Evolutionary conservation across 2,329 filamentous ascomycete genomes (phyloP), one percentile per base, ranked within the genome.

Genomic region (Acrocalymma vagum): DNA sequence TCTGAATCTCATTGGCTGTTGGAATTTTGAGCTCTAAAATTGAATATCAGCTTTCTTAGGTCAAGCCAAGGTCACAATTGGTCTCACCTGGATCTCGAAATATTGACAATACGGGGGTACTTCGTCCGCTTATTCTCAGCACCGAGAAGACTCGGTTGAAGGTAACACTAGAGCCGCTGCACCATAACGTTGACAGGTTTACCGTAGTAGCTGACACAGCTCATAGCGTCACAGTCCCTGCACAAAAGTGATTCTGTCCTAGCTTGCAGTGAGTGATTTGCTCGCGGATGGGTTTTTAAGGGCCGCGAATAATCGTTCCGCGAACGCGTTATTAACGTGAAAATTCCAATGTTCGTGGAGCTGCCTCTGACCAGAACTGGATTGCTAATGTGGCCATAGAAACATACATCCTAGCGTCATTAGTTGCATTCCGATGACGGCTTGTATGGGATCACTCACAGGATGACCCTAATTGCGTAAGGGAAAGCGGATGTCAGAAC

Each of bases 301-400:
- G 4, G 10, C 29, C 17, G 15, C n/a, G 15, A 45, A 10, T 5
- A 38, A 13, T 17, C 31, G 41, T 1, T 35, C 14, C 11, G 46
- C 42, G 26, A 55, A 55, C 3, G n/a, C 13, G 20, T 53, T 45
- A 29, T 55, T 49, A 9, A 53, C 33, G 3, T 25, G 11, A 17
- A 45, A 53, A 20, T 32, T 29, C 52, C 52, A 55, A 5, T 35
- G 38, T 34, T 44, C 33, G 13, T n/a, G n/a, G n/a, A n/a, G n/a
- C n/a, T n/a, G n/a, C n/a, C n/a, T n/a, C n/a, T n/a, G n/a, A n/a
- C n/a, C n/a, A n/a, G n/a, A n/a, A n/a, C n/a, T n/a, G n/a, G n/a
- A n/a, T n/a, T n/a, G n/a, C n/a, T n/a, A n/a, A n/a, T n/a, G n/a
- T n/a, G n/a, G n/a, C n/a, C n/a, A n/a, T n/a, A n/a, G n/a, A n/a